A percentile compares a stretch with the other conserved stretches of the same genome.
phyloP scores from a whole-genome alignment of 106 monocot species.

The Apostasia shenzhenica region DNA sequence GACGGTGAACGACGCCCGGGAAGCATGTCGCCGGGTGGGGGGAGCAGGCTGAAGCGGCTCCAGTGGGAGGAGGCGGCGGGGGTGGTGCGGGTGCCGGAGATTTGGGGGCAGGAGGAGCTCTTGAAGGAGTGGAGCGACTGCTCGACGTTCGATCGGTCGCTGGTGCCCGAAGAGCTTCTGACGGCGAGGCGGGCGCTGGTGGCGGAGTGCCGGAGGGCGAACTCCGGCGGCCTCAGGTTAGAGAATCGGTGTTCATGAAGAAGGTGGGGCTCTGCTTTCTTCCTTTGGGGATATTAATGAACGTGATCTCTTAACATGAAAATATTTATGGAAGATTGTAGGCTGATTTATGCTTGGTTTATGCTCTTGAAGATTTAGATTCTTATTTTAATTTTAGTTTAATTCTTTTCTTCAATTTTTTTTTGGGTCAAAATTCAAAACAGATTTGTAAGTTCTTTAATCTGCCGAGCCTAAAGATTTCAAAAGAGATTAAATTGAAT shows the following conservation, averaged over 20 bases:
- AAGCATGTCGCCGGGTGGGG: neutral
- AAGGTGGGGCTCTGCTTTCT: no score
- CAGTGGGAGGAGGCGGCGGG: slow-evolving; percentile 36
- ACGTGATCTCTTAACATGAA: no score
- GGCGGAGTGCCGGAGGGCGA: slow-evolving; percentile 23
- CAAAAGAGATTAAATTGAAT: no score
- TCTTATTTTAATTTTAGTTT: no score
- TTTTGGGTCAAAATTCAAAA: no score
- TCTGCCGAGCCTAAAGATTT: no score
- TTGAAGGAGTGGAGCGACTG: slow-evolving; percentile 41
- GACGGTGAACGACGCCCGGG: neutral
- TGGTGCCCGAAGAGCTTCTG: slow-evolving; percentile 17
- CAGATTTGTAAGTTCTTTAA: no score
- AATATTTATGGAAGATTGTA: no score
- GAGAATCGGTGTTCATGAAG: slow-evolving; percentile 26
- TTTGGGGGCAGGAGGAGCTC: slow-evolving; percentile 38
- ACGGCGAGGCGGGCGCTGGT: slow-evolving; percentile 25
- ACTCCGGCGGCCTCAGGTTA: slow-evolving; percentile 13
- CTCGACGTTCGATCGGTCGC: slow-evolving; percentile 25
- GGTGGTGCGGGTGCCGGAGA: slow-evolving; percentile 38
- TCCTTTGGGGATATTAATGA: no score
- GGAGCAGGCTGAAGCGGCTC: slow-evolving; percentile 36
- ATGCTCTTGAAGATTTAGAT: no score
- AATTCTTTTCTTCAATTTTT: no score
- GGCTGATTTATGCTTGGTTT: no score